phyloP scores from a whole-genome alignment of 768 basidiomycete species.

The Mycena belliarum region DNA sequence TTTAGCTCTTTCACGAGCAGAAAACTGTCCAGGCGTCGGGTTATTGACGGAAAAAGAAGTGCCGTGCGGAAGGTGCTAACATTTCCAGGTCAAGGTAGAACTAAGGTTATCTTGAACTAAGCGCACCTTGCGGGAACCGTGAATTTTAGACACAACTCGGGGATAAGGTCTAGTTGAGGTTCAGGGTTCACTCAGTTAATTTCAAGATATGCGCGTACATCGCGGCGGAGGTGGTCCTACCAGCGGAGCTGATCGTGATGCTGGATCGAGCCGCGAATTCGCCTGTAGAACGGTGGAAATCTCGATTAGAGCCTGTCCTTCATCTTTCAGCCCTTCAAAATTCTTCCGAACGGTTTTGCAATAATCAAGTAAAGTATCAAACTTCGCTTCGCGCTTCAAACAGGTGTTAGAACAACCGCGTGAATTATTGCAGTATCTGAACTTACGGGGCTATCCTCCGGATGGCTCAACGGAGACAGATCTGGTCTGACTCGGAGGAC shows the following conservation, averaged over 20 bases:
- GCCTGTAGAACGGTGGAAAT: slow-evolving; percentile 52
- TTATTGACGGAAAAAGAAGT: slow-evolving; percentile 73
- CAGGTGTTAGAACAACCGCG: slow-evolving; percentile 1
- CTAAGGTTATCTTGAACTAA: neutral
- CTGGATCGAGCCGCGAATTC: slow-evolving; percentile 63
- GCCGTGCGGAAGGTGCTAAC: slow-evolving; percentile 67
- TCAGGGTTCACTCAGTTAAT: neutral
- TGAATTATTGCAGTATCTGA: neutral
- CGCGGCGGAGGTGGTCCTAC: slow-evolving; percentile 45
- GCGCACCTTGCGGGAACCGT: slow-evolving; percentile 72
- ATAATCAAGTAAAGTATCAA: slow-evolving; percentile 63
- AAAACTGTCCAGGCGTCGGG: slow-evolving; percentile 69
- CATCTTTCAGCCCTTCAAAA: slow-evolving; percentile 61
- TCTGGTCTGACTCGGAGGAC: slow-evolving; percentile 59
- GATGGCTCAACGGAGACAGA: slow-evolving; percentile 72
- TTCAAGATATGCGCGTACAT: slow-evolving; percentile 46
- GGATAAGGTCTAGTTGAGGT: slow-evolving; percentile 64
- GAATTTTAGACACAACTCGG: slow-evolving; percentile 75
- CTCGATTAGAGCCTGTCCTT: slow-evolving; percentile 73
- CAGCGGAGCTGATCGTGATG: slow-evolving; percentile 39
- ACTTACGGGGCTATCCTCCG: slow-evolving; percentile 64
- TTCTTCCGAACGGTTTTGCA: slow-evolving; percentile 62
- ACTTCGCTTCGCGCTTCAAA: slow-evolving; percentile 59
- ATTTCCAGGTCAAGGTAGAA: neutral
- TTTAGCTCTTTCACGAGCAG: slow-evolving; percentile 81